Percentiles rank a stretch among this genome's conserved stretches.
These are phyloP conservation scores for Suillus weaverae DNA, from an alignment of 768 basidiomycete genomes.

Conservation along the genomic window DNA sequence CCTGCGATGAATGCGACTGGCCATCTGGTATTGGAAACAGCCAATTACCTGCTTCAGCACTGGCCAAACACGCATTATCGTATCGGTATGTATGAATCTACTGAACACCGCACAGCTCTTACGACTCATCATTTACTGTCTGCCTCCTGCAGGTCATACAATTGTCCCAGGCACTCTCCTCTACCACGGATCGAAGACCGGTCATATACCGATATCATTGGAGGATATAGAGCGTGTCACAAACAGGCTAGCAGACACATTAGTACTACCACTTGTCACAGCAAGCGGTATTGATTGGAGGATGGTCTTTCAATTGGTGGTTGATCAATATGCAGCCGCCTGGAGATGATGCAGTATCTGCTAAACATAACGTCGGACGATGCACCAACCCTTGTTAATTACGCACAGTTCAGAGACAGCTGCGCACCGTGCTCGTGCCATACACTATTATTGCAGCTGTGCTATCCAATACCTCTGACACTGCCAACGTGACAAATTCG, in stretches of 20 bases:
- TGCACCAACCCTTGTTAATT: constrained; percentile 10
- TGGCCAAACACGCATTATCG: no score
- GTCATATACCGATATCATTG: no score
- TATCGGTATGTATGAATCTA: no score
- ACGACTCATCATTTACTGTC: no score
- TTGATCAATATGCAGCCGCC: constrained; percentile 43
- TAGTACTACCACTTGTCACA: constrained; percentile 5
- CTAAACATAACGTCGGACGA: constrained; percentile 26
- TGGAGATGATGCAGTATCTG: constrained; percentile 41
- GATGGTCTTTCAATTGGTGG: constrained; percentile 36
- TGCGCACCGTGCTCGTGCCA: constrained; percentile 18
- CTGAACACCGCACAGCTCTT: no score
- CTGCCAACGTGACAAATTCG: constrained; percentile 3
- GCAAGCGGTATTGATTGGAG: constrained; percentile 44
- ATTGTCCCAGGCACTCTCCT: no score
- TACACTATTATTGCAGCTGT: constrained; percentile 11
- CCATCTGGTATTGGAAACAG: no score
- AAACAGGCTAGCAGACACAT: constrained; percentile 6
- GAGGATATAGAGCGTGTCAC: constrained; percentile 11
- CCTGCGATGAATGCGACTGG: no score
- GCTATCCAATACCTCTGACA: not conserved
- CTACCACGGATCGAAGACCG: no score
- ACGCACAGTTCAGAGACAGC: constrained; percentile 16
- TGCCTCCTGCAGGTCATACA: no score
- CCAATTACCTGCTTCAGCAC: no score